These are phyloP conservation scores for Calonectria leucothoes DNA, from an alignment of 2,329 filamentous ascomycete species.

Conservation along the genomic window DNA sequence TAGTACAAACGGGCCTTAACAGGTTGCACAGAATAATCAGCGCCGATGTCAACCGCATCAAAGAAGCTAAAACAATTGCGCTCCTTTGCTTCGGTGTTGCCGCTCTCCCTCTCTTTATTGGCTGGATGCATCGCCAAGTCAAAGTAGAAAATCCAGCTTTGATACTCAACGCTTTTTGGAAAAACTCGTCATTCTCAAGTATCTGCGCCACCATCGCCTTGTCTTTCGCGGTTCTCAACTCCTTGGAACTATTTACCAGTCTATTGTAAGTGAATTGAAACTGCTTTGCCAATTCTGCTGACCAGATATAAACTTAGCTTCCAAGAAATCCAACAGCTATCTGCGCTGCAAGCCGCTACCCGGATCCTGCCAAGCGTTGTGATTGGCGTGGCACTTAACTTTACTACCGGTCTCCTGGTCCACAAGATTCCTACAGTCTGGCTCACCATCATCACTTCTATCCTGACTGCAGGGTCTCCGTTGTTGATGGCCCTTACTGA, in stretches of 20 bases:
- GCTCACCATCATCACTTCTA: slow-evolving; percentile 52
- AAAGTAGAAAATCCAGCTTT: slow-evolving; percentile 60
- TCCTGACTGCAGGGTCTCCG: slow-evolving; percentile 58
- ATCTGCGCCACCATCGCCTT: slow-evolving; percentile 64
- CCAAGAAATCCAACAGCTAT: slow-evolving; percentile 60
- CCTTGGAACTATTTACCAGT: slow-evolving; percentile 58
- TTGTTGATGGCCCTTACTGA: slow-evolving; percentile 66
- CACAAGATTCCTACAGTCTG: slow-evolving; percentile 53
- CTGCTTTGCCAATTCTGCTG: neutral
- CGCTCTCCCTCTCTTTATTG: slow-evolving; percentile 60
- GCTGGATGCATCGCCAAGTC: slow-evolving; percentile 67
- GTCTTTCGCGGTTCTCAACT: slow-evolving; percentile 56
- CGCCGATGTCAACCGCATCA: slow-evolving; percentile 52
- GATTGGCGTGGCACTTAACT: slow-evolving; percentile 54
- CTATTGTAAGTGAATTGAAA: slow-evolving; percentile 54
- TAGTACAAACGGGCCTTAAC: neutral
- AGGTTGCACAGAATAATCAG: slow-evolving; percentile 44
- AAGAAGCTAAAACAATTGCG: slow-evolving; percentile 55
- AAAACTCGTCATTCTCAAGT: slow-evolving; percentile 63
- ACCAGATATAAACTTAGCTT: slow-evolving; percentile 48
- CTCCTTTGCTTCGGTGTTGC: slow-evolving; percentile 53
- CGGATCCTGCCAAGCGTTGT: slow-evolving; percentile 58
- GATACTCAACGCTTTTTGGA: slow-evolving; percentile 71
- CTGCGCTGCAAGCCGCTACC: slow-evolving; percentile 57
- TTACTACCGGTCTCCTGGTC: slow-evolving; percentile 57